Evolutionary conservation across 2,329 filamentous ascomycete species (phyloP).

Genomic region (Penicillium sp.): DNA sequence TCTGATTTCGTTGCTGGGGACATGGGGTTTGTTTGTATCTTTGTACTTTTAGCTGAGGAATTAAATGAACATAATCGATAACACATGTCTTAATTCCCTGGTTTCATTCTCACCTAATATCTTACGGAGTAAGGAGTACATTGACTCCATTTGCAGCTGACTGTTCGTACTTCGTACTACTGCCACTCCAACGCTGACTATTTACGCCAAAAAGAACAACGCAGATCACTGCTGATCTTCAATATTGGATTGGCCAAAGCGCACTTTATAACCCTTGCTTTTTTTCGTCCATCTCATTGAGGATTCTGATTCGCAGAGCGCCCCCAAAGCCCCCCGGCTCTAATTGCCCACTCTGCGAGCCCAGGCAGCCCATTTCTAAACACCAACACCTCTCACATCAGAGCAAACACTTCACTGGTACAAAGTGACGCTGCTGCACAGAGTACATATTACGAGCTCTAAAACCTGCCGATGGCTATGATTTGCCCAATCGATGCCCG

Average conservation of each 20-base stretch:
- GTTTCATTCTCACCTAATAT: not conserved
- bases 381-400: not conserved
- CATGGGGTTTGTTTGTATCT: not conserved
- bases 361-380: conserved; percentile 8
- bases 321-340: not conserved
- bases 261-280: not conserved
- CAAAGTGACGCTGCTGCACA: not conserved
- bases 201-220: not conserved
- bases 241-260: not conserved
- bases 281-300: not conserved
- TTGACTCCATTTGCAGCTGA: not conserved
- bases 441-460: not conserved
- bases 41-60: not conserved
- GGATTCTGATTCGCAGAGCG: not conserved
- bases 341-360: not conserved
- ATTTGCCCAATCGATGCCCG: not conserved
- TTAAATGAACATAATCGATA: not conserved
- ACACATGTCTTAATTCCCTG: not conserved
- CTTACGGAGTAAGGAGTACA: not conserved
- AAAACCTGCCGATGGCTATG: not conserved
- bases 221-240: not conserved
- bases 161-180: not conserved
- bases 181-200: not conserved
- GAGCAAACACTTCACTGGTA: conserved; percentile 1
- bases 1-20: conserved; percentile 2